These are phyloP conservation scores for Candida awuae DNA, from an alignment of 805 yeast species.

Conservation along the genomic window DNA sequence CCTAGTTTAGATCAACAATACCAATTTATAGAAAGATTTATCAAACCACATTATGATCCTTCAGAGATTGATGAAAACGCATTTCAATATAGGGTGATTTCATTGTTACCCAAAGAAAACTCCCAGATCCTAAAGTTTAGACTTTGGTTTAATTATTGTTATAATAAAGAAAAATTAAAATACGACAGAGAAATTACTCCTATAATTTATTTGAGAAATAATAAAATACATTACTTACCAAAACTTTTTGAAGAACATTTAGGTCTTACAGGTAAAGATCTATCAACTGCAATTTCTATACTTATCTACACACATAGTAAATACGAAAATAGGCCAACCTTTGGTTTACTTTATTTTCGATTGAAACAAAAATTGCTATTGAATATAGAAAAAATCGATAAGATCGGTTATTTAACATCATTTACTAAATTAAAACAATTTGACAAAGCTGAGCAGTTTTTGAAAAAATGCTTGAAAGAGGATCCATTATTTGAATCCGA, in stretches of 20 bases:
- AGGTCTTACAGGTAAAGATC: constrained; percentile 1
- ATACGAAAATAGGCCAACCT: constrained; percentile 18
- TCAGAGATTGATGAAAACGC: constrained; percentile 2
- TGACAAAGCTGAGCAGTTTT: constrained; percentile 11
- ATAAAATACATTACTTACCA: constrained; percentile 11
- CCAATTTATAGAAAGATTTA: constrained; percentile 2
- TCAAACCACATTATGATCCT: constrained; percentile 6
- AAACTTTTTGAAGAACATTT: constrained; percentile 8
- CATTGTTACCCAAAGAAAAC: constrained; percentile 4
- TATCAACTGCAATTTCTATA: constrained; percentile 14
- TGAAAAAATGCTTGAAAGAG: constrained; percentile 5
- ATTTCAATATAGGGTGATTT: constrained; percentile 8
- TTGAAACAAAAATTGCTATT: constrained; percentile 11
- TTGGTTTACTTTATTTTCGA: constrained; percentile 8
- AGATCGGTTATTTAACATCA: constrained; percentile 16
- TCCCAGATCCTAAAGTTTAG: constrained; percentile 6
- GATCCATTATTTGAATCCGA: constrained; percentile 11
- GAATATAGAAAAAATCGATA: constrained; percentile 13
- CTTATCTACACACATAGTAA: constrained; percentile 17
- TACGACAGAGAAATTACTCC: constrained; percentile 8
- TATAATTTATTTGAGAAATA: constrained; percentile 7
- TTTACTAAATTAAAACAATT: constrained; percentile 10
- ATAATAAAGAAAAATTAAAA: constrained; percentile 3
- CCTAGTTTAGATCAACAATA: constrained; percentile 1
- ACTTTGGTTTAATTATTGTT: constrained; percentile 12